These are phyloP conservation scores for Saccharomyces pastorianus DNA, from an alignment of 1,139 yeast genomes.

Conservation along the genomic window DNA sequence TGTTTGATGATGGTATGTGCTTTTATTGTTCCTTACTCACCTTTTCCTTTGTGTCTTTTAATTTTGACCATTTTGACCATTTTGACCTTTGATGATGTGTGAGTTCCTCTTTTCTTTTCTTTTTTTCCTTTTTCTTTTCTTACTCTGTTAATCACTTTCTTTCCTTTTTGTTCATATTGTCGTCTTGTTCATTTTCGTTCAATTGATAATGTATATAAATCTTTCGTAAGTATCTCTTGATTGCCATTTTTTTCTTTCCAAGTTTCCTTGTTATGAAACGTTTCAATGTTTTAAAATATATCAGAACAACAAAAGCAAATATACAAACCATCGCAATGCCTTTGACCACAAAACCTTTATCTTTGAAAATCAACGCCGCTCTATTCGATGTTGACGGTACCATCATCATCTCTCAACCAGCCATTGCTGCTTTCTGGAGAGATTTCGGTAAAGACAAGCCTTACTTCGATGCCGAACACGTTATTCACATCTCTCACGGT, in stretches of 20 bases:
- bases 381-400: conserved; percentile 86
- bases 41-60: neutral
- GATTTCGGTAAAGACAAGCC: conserved; percentile 64
- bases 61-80: neutral
- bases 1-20: neutral
- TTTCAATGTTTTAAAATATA: neutral
- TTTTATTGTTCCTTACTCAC: neutral
- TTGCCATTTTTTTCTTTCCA: neutral
- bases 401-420: conserved; percentile 72
- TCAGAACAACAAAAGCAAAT: conserved; percentile 3
- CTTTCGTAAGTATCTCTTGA: neutral
- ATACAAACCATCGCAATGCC: conserved; percentile 17
- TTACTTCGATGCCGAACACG: conserved; percentile 61
- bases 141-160: neutral
- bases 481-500: conserved; percentile 73
- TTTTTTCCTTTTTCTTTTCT: neutral
- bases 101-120: conserved; percentile 1
- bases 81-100: neutral
- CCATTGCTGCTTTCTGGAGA: conserved; percentile 78
- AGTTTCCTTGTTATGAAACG: neutral
- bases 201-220: neutral
- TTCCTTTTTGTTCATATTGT: neutral
- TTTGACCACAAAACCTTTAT: conserved; percentile 27
- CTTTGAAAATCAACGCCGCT: conserved; percentile 35
- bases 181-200: neutral